Evolutionary conservation across 2,329 filamentous ascomycete species (phyloP).

Genomic region (Sporothrix globosa): DNA sequence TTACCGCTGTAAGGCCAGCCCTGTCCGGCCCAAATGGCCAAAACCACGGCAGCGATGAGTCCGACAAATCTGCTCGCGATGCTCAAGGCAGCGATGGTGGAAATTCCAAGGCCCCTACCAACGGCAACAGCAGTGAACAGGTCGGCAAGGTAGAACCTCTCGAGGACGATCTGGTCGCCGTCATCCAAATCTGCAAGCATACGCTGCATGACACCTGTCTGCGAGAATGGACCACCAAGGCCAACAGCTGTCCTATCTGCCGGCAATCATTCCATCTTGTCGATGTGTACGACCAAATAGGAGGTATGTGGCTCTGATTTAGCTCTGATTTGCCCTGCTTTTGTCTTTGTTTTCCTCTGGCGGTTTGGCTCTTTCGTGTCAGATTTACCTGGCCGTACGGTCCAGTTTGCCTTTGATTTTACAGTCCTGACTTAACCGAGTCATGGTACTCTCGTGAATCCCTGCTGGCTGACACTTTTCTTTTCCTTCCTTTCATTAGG

Average conservation of each 20-base stretch:
- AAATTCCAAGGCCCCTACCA: neutral
- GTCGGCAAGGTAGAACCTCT: conserved; percentile 29
- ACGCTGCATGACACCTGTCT: conserved; percentile 91
- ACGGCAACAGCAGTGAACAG: conserved; percentile 39
- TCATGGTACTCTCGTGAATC: neutral
- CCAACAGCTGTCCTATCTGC: conserved; percentile 97
- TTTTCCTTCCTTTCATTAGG: conserved; percentile 47
- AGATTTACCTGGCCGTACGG: neutral
- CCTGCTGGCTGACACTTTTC: conserved; percentile 36
- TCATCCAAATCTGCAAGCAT: conserved; percentile 80
- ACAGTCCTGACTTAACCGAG: neutral
- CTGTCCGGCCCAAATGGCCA: conserved; percentile 14
- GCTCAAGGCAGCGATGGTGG: neutral
- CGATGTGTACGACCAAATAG: conserved; percentile 75
- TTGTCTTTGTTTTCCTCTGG: neutral
- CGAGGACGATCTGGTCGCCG: conserved; percentile 55
- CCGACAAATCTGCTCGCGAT: conserved; percentile 3
- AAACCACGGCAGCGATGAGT: conserved; percentile 7
- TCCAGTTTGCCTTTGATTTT: neutral
- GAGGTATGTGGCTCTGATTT: conserved; percentile 58
- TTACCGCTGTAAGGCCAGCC: neutral
- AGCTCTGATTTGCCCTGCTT: neutral
- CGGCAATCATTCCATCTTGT: conserved; percentile 89
- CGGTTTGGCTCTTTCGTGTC: neutral
- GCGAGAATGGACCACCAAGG: conserved; percentile 91